phyloP scores from a whole-genome alignment of 768 basidiomycete species.

The Cystofilobasidium ferigula region DNA sequence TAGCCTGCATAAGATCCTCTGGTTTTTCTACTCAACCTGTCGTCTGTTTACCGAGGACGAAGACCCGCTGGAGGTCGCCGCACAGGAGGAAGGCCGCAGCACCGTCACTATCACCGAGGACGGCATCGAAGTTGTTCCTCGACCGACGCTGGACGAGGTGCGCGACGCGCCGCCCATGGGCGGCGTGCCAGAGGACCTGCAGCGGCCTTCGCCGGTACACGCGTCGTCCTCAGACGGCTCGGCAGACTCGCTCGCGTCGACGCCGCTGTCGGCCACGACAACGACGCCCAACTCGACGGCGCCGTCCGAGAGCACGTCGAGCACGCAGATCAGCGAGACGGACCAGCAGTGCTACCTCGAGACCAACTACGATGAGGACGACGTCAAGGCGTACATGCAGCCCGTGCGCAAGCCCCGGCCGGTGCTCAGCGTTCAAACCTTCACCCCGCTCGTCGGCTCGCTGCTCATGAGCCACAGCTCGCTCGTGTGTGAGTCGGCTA shows the following conservation, averaged over 20 bases:
- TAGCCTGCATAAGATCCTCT: conserved; percentile 68
- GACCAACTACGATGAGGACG: conserved; percentile 9
- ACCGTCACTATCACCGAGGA: conserved; percentile 30
- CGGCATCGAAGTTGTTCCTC: conserved; percentile 32
- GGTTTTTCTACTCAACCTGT: conserved; percentile 83
- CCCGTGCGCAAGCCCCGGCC: conserved; percentile 29
- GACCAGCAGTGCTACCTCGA: conserved; percentile 11
- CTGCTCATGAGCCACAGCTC: conserved; percentile 71
- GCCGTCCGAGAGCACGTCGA: not conserved
- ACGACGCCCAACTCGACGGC: conserved; percentile 8
- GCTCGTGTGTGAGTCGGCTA: conserved; percentile 59
- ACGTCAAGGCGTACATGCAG: not conserved
- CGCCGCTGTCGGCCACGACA: not conserved
- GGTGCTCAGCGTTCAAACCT: conserved; percentile 61
- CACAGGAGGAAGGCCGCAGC: not conserved
- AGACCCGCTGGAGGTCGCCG: conserved; percentile 27
- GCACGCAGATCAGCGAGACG: conserved; percentile 6
- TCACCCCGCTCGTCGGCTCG: conserved; percentile 82
- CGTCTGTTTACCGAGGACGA: conserved; percentile 50
- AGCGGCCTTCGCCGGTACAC: not conserved
- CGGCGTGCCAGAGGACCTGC: not conserved
- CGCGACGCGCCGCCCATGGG: not conserved
- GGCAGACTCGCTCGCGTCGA: not conserved
- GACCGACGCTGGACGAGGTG: conserved; percentile 30
- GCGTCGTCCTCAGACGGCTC: not conserved